These are phyloP conservation scores for Castanea mollissima DNA, from an alignment of 306 rosid genomes.

Conservation along the genomic window DNA sequence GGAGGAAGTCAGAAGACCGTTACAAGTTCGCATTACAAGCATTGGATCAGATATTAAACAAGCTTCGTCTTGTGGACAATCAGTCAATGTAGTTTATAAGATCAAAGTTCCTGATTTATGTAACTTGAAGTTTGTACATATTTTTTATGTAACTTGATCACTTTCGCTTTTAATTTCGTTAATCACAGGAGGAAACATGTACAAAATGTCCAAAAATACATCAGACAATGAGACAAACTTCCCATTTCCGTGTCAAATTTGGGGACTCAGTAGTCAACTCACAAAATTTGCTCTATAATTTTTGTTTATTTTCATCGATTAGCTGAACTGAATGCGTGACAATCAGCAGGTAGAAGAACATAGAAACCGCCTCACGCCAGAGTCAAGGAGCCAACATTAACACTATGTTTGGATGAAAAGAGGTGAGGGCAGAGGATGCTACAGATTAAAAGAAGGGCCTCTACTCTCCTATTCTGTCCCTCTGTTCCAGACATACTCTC, in stretches of 20 bases:
- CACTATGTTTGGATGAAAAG: too few species aligned
- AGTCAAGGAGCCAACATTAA: too few species aligned
- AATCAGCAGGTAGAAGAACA: too few species aligned
- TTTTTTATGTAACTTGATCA: background rate
- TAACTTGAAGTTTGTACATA: slow-evolving; percentile 1
- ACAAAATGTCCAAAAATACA: background rate
- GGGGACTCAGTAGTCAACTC: too few species aligned
- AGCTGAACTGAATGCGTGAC: too few species aligned
- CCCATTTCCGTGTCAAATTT: background rate
- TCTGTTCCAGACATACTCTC: too few species aligned
- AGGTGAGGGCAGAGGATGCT: too few species aligned
- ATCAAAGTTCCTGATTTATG: background rate
- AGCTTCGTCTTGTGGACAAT: slow-evolving; percentile 45
- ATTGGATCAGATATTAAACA: slow-evolving; percentile 49
- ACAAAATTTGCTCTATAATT: too few species aligned
- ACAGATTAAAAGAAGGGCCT: too few species aligned
- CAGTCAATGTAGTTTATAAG: slow-evolving; percentile 11
- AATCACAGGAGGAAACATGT: background rate
- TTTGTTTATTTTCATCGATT: too few species aligned
- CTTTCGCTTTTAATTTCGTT: background rate
- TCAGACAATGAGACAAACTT: background rate
- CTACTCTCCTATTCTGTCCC: too few species aligned
- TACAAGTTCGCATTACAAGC: slow-evolving; percentile 42
- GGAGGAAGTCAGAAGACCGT: slow-evolving; percentile 51
- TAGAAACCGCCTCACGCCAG: too few species aligned